Evolutionary conservation across 352 stramenopile genomes (phyloP).

Genomic region (Globisporangium spinosum): DNA sequence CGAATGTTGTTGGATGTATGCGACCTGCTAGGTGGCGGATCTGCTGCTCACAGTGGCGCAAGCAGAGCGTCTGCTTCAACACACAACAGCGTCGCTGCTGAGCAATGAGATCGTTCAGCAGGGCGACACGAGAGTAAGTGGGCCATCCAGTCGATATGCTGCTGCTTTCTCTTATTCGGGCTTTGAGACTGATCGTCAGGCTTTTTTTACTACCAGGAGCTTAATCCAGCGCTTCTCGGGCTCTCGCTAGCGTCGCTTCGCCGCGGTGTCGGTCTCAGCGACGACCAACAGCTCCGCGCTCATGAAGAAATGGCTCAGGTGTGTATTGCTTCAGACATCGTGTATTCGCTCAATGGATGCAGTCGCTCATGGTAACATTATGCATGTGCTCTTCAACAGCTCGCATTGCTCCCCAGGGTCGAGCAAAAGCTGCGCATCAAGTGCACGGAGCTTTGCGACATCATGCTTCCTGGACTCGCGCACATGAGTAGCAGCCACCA

Average conservation of each 20-base stretch:
- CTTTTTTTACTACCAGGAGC: neutral
- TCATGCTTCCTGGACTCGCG: constrained; percentile 28
- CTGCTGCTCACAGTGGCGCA: constrained; percentile 31
- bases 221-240: constrained; percentile 19
- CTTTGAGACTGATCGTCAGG: neutral
- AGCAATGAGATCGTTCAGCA: constrained; percentile 5
- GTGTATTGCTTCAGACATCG: neutral
- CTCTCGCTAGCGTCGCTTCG: constrained; percentile 23
- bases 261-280: constrained; percentile 18
- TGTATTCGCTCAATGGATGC: neutral
- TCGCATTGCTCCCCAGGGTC: constrained; percentile 25
- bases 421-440: constrained; percentile 29
- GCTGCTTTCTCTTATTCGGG: neutral
- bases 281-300: constrained; percentile 15
- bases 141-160: neutral
- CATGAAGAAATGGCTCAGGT: constrained; percentile 29
- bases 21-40: constrained; percentile 18
- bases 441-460: constrained; percentile 30
- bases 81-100: neutral
- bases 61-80: constrained; percentile 27
- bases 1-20: neutral
- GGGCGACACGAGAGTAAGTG: constrained; percentile 1
- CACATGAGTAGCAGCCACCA: constrained; percentile 9
- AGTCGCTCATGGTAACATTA: neutral
- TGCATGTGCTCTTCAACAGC: constrained; percentile 14